Base-by-base conservation (phyloP, 441 rosid species). In the Populus hybrid region DNA sequence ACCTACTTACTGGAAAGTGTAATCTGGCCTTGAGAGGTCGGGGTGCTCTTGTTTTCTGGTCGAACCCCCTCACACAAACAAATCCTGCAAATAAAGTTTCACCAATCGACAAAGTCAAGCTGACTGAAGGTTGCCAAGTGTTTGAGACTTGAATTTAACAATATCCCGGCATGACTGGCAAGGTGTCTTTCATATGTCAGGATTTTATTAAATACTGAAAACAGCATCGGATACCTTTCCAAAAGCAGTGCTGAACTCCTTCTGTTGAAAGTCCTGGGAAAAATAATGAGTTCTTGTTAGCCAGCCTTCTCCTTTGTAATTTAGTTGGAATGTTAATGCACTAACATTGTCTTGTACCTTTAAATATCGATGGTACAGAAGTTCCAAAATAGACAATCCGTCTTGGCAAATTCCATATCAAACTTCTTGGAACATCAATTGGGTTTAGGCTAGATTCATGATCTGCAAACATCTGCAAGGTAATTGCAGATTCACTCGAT, bases 1-100 rank as follows among this genome's bases (percentile, higher is more conserved):
- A n/a, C 86, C 83, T 93, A 79, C 94, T 94, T 61, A 89, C 89
- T 11, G 95, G 83, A n/a, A 87, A 86, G 84, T 97, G 99, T 84
- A 97, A 81, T 81, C 99, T 89, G 76, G 88, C 89, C 70, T 77
- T 77, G 35, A 94, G 88, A 23, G 99, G 99, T 21, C 92, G 88
- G 9, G 98, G 98, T 71, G 98, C 97, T 80, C 93, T 78, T 73
- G 86, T 74, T 79, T 85, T 84, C 59, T 82, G 92, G 54, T 96
- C 97, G 80, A 96, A 96, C 36, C 98, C 98, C 72, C 98, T 90
- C 57, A 97, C 97, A 75, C 99, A 97, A 74, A 97, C 95, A 81
- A 93, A 97, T 75, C 98, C 98, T 96, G 90, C 89, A 83, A 67
- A 80, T 46, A 66, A 73, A 64, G 38, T 74, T 79, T 75, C 70